These are phyloP conservation scores for Talaromyces sp. DNA, from an alignment of 2,329 filamentous ascomycete species.

Conservation along the genomic window DNA sequence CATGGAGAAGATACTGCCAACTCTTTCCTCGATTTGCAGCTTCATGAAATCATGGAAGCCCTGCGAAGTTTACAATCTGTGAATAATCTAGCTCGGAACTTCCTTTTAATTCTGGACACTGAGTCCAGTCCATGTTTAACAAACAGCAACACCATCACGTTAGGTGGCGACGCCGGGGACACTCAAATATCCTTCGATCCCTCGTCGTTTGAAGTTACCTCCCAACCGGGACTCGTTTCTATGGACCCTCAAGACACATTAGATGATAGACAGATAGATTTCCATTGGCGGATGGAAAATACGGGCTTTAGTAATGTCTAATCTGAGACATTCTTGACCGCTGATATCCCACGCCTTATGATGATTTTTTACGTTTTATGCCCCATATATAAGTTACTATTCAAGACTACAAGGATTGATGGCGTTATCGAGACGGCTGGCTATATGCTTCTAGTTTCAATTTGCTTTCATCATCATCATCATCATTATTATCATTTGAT, in stretches of 20 bases:
- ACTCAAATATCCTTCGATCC: neutral
- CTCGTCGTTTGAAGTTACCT: neutral
- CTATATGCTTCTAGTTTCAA: neutral
- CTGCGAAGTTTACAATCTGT: constrained; percentile 12
- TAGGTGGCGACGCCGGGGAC: neutral
- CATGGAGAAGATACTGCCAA: neutral
- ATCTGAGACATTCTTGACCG: neutral
- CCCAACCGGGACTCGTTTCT: neutral
- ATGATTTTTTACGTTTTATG: neutral
- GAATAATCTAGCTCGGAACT: constrained; percentile 17
- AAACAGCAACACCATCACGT: neutral
- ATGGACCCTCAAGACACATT: neutral
- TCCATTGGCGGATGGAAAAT: neutral
- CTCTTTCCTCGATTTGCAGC: constrained; percentile 4
- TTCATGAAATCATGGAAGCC: constrained; percentile 16
- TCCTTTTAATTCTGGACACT: neutral
- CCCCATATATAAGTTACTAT: neutral
- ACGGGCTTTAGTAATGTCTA: neutral
- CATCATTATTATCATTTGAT: neutral
- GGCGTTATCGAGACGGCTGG: neutral
- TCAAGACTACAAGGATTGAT: neutral
- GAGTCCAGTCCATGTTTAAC: neutral
- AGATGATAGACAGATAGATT: constrained; percentile 7
- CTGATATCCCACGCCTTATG: neutral
- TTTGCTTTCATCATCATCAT: neutral